Base-by-base conservation (phyloP, 2,329 filamentous ascomycete genomes). In the Penicillium sumatraense region DNA sequence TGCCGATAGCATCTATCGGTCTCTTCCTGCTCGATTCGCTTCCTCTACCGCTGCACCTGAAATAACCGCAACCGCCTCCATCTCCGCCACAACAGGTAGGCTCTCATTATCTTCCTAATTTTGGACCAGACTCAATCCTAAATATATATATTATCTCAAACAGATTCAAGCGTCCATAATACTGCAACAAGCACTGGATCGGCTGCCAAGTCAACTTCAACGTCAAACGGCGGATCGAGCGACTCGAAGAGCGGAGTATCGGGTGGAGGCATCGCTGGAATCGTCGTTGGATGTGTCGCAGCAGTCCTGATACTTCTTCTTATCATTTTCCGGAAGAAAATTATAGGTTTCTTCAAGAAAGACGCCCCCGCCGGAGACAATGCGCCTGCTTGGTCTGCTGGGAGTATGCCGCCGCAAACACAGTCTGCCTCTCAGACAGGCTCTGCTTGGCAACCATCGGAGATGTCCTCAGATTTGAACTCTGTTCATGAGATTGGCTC, bases 1-100 rank as follows among this genome's bases (percentile, higher is more conserved):
- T 10, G 49, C 49, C 20, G 31, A 59, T 11, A 59, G 53, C 35
- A 16, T 59, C 23, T 59, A 59, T 50, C 45, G 56, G 18, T 49
- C 53, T 1, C 49, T 56, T 5, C 54, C 54, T 26, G 41, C 56
- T 21, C 29, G 50, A 36, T 59, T 42, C 46, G 27, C 24, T 24
- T 46, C 46, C 9, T 46, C 49, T 8, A 51, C 53, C 18, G 41
- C 46, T 11, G 42, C 45, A 16, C 9, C 53, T 31, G 45, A 18
- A 29, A 13, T 33, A 11, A 51, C 53, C 11, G 26, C 16, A 10
- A 38, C 49, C 20, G 36, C 33, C 20, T 40, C 36, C 5, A 40
- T n/a, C 18, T 29, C 41, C 18, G 31, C 41, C 18, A 38, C 52
- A 40, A 36, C 33, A 14, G 46, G 44, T 45, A 40, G 11, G 44